Conservation (phyloP, 768 basidiomycete species). For the Mycena pura region DNA sequence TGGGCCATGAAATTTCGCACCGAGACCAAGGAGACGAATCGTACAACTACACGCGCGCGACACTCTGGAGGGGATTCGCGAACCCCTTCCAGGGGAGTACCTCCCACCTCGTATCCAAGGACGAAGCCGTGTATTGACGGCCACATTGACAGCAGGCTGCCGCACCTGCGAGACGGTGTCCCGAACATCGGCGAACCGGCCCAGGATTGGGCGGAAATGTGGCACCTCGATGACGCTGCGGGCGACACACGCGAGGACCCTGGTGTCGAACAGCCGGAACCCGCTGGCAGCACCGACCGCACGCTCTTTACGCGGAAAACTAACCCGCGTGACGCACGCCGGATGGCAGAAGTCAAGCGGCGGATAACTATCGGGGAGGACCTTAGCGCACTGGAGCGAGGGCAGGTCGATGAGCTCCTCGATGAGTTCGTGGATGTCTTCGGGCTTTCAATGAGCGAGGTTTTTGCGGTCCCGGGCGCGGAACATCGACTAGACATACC, state of each 20-base stretch:
- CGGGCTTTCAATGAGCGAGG: constrained; percentile 36
- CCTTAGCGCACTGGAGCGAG: background rate
- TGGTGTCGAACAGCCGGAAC: background rate
- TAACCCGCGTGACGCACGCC: constrained; percentile 27
- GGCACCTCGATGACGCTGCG: constrained; percentile 5
- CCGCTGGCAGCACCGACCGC: background rate
- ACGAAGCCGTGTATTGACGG: constrained; percentile 1
- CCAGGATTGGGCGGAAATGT: background rate
- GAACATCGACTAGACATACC: constrained; percentile 30
- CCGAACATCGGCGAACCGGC: constrained; percentile 5
- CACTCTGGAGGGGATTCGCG: constrained; percentile 7
- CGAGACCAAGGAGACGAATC: background rate
- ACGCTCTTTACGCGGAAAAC: constrained; percentile 13
- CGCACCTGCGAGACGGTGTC: constrained; percentile 3
- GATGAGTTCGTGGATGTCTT: background rate
- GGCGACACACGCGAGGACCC: background rate
- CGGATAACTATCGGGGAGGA: constrained; percentile 20
- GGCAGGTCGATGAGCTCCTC: background rate
- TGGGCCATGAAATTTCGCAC: background rate
- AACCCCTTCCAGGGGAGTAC: constrained; percentile 18
- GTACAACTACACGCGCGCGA: background rate
- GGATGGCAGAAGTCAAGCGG: constrained; percentile 27
- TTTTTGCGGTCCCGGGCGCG: constrained; percentile 23
- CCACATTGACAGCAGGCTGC: constrained; percentile 3
- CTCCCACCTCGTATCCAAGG: background rate